These are phyloP conservation scores for Thyridium curvatum DNA, from an alignment of 2,329 filamentous ascomycete genomes.

Conservation along the genomic window DNA sequence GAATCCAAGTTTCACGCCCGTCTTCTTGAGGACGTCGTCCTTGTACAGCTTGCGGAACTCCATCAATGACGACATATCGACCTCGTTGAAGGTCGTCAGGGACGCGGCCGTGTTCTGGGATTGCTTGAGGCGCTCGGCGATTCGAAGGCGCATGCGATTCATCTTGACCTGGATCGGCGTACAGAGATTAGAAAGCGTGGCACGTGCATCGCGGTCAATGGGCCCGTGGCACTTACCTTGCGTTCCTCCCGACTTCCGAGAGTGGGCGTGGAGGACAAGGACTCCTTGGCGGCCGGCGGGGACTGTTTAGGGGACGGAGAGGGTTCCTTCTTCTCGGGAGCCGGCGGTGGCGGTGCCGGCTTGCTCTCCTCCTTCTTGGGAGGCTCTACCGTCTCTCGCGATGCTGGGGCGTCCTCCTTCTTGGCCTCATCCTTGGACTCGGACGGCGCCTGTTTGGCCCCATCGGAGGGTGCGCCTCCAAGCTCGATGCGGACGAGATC, in stretches of 20 bases:
- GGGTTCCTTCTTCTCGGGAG: conserved; percentile 22
- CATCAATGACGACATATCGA: conserved; percentile 97
- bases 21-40: conserved; percentile 92
- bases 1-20: conserved; percentile 96
- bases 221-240: conserved; percentile 52
- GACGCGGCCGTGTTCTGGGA: conserved; percentile 98
- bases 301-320: conserved; percentile 16
- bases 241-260: conserved; percentile 80
- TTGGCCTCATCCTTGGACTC: conserved; percentile 39
- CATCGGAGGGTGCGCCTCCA: conserved; percentile 57
- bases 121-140: conserved; percentile 96
- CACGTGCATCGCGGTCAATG: not conserved
- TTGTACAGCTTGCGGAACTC: conserved; percentile 97
- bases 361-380: conserved; percentile 27
- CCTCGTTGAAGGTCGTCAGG: conserved; percentile 97
- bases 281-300: conserved; percentile 24
- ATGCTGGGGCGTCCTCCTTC: conserved; percentile 35
- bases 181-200: not conserved
- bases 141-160: conserved; percentile 98
- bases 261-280: conserved; percentile 28
- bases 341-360: conserved; percentile 23
- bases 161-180: conserved; percentile 73
- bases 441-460: conserved; percentile 48
- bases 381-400: conserved; percentile 30
- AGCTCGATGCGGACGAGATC: conserved; percentile 81